These are phyloP conservation scores for sunflower (Helianthus annuus) DNA, from an alignment of 129 eudicot species.

Conservation along the genomic window HanXRQr2.0-SUNRISE NC_035440.2:116780263-116780762, in stretches of 20 bases:
- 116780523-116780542: constrained; percentile 64
- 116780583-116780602: too few species aligned
- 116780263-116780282: constrained; percentile 65
- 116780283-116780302: neutral
- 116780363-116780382: constrained; percentile 91
- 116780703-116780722: too few species aligned
- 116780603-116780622: too few species aligned
- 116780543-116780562: neutral
- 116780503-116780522: constrained; percentile 82
- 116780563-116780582: too few species aligned
- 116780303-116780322: neutral
- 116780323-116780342: neutral
- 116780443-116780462: constrained; percentile 71
- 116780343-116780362: constrained; percentile 50
- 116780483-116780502: constrained; percentile 96
- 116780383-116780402: constrained; percentile 94
- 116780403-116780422: constrained; percentile 94
- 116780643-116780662: too few species aligned
- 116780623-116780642: too few species aligned
- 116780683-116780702: too few species aligned
- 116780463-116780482: constrained; percentile 82
- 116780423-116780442: constrained; percentile 84
- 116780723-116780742: neutral
- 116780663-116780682: too few species aligned
- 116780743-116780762: neutral